A percentile compares a stretch with the other conserved stretches of the same genome.
Conservation (phyloP, 106 monocot species). For the Iris macrosiphon region DNA sequence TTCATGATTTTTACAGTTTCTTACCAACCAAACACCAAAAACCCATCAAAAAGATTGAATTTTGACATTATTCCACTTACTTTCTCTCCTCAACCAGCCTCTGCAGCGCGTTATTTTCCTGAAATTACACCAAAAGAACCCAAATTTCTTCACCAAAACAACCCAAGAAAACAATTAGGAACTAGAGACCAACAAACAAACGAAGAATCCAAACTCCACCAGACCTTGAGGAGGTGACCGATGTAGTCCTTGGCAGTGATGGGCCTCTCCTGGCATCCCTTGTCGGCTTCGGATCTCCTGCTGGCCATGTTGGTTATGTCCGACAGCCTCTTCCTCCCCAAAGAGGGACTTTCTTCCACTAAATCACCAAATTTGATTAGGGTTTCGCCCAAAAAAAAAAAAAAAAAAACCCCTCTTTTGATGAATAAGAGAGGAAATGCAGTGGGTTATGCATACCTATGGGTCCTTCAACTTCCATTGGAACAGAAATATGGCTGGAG, state of each 20-base stretch:
- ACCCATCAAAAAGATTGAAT: background rate
- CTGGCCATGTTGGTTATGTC: conserved; percentile 40
- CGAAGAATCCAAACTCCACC: background rate
- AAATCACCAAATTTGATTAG: background rate
- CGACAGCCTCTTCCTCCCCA: conserved; percentile 38
- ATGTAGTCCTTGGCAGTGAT: conserved; percentile 17
- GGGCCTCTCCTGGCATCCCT: conserved; percentile 3
- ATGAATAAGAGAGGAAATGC: background rate
- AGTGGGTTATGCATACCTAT: background rate
- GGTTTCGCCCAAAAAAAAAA: background rate
- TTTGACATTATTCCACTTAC: conserved; percentile 22
- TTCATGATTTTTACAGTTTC: too few species aligned
- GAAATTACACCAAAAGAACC: background rate
- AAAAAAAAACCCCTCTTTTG: conserved; percentile 5
- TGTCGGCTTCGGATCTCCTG: background rate
- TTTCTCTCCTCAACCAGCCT: conserved; percentile 40
- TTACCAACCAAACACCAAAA: too few species aligned
- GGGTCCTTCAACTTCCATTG: background rate
- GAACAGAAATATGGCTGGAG: background rate
- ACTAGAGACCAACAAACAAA: background rate
- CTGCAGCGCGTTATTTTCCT: conserved; percentile 51
- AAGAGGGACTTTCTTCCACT: background rate
- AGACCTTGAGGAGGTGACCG: conserved; percentile 25
- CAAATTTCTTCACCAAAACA: background rate
- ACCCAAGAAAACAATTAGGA: background rate